Evolutionary conservation across 1,284 basidiomycete genomes (phyloP).

Genomic region (Coriolopsis trogii): DNA sequence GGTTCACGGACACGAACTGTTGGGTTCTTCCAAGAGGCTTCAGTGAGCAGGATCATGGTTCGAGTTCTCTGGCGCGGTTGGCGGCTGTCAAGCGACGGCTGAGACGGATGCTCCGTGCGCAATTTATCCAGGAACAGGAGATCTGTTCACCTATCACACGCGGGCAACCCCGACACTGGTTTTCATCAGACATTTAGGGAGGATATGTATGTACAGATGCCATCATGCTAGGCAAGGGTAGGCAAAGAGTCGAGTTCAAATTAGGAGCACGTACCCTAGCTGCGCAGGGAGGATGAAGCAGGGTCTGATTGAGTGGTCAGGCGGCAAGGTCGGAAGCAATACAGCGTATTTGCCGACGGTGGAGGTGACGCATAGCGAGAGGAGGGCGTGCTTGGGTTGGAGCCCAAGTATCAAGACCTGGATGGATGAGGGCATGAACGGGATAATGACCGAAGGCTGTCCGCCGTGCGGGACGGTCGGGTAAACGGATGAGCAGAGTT

Average conservation of each 20-base stretch:
- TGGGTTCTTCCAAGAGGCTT: slow-evolving; percentile 9
- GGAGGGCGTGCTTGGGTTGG: too few relatives aligned
- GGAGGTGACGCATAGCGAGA: too few relatives aligned
- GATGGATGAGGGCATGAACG: slow-evolving; percentile 1
- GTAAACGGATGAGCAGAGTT: slow-evolving; percentile 10
- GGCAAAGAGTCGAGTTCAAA: too few relatives aligned
- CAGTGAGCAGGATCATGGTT: slow-evolving; percentile 18
- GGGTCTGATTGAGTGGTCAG: too few relatives aligned
- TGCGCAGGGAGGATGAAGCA: too few relatives aligned
- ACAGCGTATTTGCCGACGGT: too few relatives aligned
- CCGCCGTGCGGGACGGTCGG: slow-evolving; percentile 10
- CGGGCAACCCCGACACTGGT: slow-evolving; percentile 20
- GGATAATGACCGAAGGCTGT: not conserved
- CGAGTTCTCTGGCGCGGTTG: slow-evolving; percentile 20
- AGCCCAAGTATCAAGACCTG: too few relatives aligned
- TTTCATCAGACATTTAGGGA: not conserved
- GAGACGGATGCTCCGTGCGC: slow-evolving; percentile 15
- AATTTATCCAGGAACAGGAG: slow-evolving; percentile 20
- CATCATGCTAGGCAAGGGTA: slow-evolving; percentile 17
- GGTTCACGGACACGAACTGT: slow-evolving; percentile 7
- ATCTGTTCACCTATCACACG: slow-evolving; percentile 9
- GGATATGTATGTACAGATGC: slow-evolving; percentile 21
- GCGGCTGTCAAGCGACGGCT: slow-evolving; percentile 21
- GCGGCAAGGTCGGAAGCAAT: too few relatives aligned
- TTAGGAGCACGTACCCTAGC: too few relatives aligned